These are phyloP conservation scores for Cupressus sempervirens DNA, from an alignment of 75 land plant genomes.

Conservation along the genomic window DNA sequence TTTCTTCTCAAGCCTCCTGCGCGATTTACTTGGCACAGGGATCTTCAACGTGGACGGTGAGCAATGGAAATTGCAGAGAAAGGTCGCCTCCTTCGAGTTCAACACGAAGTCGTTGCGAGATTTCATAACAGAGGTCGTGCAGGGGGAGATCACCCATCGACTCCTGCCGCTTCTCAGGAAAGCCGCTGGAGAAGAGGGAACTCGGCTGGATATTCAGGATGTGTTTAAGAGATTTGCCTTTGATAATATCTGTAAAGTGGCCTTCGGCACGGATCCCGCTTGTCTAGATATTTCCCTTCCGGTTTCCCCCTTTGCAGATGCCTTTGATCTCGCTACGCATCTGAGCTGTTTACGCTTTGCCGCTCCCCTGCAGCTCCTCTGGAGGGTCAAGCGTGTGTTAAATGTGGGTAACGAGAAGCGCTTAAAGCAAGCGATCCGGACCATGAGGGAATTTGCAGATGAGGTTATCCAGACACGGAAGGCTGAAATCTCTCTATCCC, in stretches of 20 bases:
- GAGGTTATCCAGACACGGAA: constrained; percentile 12
- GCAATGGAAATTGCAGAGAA: constrained; percentile 12
- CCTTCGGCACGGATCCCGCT: constrained; percentile 24
- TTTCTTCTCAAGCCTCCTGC: neutral
- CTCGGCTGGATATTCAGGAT: constrained; percentile 5
- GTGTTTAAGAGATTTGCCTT: constrained; percentile 25
- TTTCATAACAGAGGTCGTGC: neutral
- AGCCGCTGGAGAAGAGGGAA: neutral
- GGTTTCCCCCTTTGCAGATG: constrained; percentile 11
- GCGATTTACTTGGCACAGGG: neutral
- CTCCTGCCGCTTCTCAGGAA: constrained; percentile 7
- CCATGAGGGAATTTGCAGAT: constrained; percentile 20
- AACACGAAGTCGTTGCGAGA: constrained; percentile 4
- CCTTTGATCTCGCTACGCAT: constrained; percentile 18
- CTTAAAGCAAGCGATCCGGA: constrained; percentile 9
- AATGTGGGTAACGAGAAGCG: constrained; percentile 15
- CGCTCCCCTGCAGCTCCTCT: neutral
- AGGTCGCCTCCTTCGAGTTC: constrained; percentile 17
- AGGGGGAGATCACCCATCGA: constrained; percentile 6
- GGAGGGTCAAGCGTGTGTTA: constrained; percentile 5
- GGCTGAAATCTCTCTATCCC: constrained; percentile 14
- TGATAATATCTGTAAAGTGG: constrained; percentile 25
- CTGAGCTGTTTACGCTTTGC: neutral
- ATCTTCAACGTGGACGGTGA: neutral
- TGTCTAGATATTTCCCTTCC: constrained; percentile 20